phyloP scores from a whole-genome alignment of 371 early-diverging fungal species.

The Rhizomucor miehei region DNA sequence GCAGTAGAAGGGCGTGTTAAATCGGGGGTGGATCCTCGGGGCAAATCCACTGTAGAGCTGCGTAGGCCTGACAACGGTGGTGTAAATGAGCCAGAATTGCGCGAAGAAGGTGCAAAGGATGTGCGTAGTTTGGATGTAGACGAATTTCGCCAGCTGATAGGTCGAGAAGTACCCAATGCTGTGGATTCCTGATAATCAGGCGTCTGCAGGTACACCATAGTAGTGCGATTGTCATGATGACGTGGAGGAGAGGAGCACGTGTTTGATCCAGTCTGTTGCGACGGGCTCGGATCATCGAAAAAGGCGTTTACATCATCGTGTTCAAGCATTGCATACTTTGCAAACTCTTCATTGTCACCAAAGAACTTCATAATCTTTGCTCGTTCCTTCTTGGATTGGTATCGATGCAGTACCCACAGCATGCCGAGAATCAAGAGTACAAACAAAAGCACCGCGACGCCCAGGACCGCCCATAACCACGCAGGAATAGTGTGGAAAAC shows the following conservation, averaged over 20 bases:
- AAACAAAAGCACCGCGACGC: slow-evolving; percentile 30
- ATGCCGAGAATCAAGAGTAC: slow-evolving; percentile 20
- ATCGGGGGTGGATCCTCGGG: background rate
- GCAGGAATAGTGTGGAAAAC: slow-evolving; percentile 33
- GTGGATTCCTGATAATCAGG: slow-evolving; percentile 33
- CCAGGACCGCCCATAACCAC: slow-evolving; percentile 45
- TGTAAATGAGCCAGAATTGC: background rate
- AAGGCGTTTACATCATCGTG: slow-evolving; percentile 8
- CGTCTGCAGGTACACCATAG: slow-evolving; percentile 30
- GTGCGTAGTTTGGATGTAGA: slow-evolving; percentile 7
- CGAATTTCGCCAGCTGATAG: slow-evolving; percentile 20
- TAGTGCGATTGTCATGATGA: slow-evolving; percentile 12
- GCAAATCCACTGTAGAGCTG: background rate
- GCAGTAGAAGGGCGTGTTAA: background rate
- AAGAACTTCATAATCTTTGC: slow-evolving; percentile 37
- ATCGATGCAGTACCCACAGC: slow-evolving; percentile 46
- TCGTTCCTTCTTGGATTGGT: slow-evolving; percentile 41
- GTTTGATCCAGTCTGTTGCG: background rate
- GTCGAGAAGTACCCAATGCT: slow-evolving; percentile 20
- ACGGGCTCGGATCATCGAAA: background rate
- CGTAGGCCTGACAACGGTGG: background rate
- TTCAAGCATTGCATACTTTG: slow-evolving; percentile 35
- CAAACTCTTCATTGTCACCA: slow-evolving; percentile 42
- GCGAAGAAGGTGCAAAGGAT: slow-evolving; percentile 3
- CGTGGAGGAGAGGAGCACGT: background rate